Conservation (phyloP, 2,329 filamentous ascomycete species). For the Trichophyton equinum region DNA sequence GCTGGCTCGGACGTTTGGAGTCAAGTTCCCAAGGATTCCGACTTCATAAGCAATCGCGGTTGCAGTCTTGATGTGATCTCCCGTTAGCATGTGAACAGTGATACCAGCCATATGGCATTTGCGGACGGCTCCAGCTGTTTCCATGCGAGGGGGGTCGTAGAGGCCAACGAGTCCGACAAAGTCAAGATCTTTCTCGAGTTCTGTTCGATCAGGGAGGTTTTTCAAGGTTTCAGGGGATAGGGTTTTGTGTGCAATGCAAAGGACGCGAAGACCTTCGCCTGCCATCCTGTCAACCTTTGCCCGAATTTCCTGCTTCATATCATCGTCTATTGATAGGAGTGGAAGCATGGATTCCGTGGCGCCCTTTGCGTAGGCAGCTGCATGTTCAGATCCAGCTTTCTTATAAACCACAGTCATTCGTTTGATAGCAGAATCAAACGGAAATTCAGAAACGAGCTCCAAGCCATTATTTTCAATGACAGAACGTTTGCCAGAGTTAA, state of each 20-base stretch:
- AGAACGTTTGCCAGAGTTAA: slow-evolving; percentile 41
- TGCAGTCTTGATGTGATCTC: slow-evolving; percentile 62
- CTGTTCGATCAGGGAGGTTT: slow-evolving; percentile 40
- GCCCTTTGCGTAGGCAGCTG: slow-evolving; percentile 29
- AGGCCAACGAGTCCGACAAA: slow-evolving; percentile 67
- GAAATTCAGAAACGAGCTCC: slow-evolving; percentile 48
- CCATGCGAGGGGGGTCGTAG: slow-evolving; percentile 66
- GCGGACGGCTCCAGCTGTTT: slow-evolving; percentile 56
- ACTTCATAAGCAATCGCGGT: slow-evolving; percentile 64
- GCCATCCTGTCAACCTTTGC: slow-evolving; percentile 51
- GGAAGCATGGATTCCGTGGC: slow-evolving; percentile 52
- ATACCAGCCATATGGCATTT: slow-evolving; percentile 58
- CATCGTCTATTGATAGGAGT: slow-evolving; percentile 44
- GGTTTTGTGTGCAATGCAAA: slow-evolving; percentile 27
- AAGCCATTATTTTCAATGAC: slow-evolving; percentile 33
- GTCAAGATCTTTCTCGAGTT: slow-evolving; percentile 51
- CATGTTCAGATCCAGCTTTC: slow-evolving; percentile 7
- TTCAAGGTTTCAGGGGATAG: slow-evolving; percentile 28
- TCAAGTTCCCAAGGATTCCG: slow-evolving; percentile 45
- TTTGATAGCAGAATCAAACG: slow-evolving; percentile 57
- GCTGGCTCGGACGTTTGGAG: slow-evolving; percentile 44
- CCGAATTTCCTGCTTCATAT: slow-evolving; percentile 42
- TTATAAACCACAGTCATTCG: slow-evolving; percentile 55
- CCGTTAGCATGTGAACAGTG: slow-evolving; percentile 65
- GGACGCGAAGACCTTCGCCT: slow-evolving; percentile 49